A percentile compares a stretch with the other conserved stretches of the same genome.
These are phyloP conservation scores for Mediolabrus comicus DNA, from an alignment of 108 stramenopile species.

Conservation along the genomic window DNA sequence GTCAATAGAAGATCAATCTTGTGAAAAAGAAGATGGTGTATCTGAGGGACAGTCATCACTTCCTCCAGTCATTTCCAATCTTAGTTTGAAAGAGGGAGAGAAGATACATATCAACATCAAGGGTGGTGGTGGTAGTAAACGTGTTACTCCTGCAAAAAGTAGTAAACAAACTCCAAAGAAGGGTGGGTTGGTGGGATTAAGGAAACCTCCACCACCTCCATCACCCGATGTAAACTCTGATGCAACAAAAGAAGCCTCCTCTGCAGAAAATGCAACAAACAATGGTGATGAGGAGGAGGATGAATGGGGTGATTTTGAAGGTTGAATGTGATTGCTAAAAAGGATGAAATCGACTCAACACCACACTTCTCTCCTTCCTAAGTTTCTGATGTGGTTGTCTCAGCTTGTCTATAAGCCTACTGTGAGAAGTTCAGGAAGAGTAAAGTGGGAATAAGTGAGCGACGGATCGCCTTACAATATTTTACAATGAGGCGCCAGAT, in stretches of 20 bases:
- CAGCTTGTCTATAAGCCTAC: too few species aligned
- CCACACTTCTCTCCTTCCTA: too few species aligned
- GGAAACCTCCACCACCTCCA: constrained; percentile 28
- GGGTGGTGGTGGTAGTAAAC: constrained; percentile 5
- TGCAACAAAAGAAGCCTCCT: background rate
- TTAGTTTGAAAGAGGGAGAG: constrained; percentile 68
- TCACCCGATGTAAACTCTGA: background rate
- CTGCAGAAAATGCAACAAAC: background rate
- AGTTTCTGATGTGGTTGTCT: too few species aligned
- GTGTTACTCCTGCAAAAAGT: background rate
- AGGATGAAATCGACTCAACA: too few species aligned
- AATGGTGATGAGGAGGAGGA: constrained; percentile 1
- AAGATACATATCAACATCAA: constrained; percentile 69
- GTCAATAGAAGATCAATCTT: constrained; percentile 4
- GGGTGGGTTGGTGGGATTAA: constrained; percentile 15
- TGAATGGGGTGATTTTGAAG: constrained; percentile 49
- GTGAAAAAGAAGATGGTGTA: constrained; percentile 1
- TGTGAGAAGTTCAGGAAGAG: too few species aligned
- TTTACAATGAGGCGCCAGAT: too few species aligned
- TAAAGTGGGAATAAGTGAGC: too few species aligned
- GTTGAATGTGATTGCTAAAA: constrained; percentile 17
- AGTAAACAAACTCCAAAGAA: constrained; percentile 10
- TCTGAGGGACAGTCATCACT: background rate
- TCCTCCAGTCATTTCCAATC: constrained; percentile 39
- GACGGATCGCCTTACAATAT: too few species aligned